Evolutionary conservation across 768 basidiomycete genomes (phyloP), one percentile per base, ranked within the genome.

Genomic region (Trichaptum fuscoviolaceum): DNA sequence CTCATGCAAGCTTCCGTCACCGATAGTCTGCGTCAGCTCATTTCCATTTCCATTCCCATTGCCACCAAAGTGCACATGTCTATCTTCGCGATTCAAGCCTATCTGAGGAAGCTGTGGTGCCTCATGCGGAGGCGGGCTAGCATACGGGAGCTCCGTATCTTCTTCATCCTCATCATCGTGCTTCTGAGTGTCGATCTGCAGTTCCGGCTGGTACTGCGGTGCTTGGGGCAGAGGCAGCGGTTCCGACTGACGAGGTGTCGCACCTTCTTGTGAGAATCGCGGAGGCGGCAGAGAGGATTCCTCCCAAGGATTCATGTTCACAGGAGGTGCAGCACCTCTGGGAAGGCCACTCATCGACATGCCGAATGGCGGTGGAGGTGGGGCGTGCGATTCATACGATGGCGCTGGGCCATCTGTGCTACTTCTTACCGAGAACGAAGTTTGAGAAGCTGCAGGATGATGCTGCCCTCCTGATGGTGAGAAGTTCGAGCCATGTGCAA

Each of bases 81-180:
- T 63, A 52, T 34, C 63, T 20, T 24, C 8, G 1, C 30, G 63
- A 15, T 35, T 63, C 36, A 24, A 7, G 26, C 34, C 60, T 12
- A 26, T 35, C 34, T 61, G 60, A 24, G 60, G 60, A 1, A 35
- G 18, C 6, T 61, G 26, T 18, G 60, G 60, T 24, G 26, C 60
- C 17, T 61, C 26, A 6, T 61, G 60, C 27, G 34, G 26, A 12
- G 63, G 26, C 23, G 27, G 24, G 17, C 23, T 63, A 27, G 36
- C 36, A 26, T 52, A 63, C 34, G 63, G 30, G 10, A 78, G 67
- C 67, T 77, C 78, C 6, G 76, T 74, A n/a, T 80, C 76, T 17
- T 79, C 77, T 66, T 81, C 78, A 58, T 75, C 72, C 8, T 78
- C 78, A 6, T 73, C 74, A 2, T 80, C 84, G 70, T 84, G 84